Conservation (phyloP, 768 basidiomycete species). For the Leccinum incarnatum region DNA sequence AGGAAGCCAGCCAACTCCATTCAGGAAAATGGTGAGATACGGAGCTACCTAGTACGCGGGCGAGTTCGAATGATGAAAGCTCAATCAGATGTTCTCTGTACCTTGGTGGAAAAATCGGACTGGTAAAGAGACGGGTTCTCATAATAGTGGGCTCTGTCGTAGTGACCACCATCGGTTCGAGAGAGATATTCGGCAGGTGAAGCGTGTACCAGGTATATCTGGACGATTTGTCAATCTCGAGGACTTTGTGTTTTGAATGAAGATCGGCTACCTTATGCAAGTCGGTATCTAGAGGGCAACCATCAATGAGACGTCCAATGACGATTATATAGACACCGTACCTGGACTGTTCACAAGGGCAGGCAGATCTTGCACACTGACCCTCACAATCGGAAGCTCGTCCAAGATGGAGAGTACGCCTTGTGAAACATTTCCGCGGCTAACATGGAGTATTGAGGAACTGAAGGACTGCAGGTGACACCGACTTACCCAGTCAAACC, state of each 20-base stretch:
- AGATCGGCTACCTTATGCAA: slow-evolving; percentile 47
- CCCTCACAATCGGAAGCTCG: slow-evolving; percentile 64
- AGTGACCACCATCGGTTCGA: slow-evolving; percentile 52
- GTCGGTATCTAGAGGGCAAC: slow-evolving; percentile 43
- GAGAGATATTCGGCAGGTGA: slow-evolving; percentile 68
- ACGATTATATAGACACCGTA: slow-evolving; percentile 25
- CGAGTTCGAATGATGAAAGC: not conserved
- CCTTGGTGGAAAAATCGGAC: slow-evolving; percentile 69
- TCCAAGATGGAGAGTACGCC: slow-evolving; percentile 72
- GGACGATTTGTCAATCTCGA: not conserved
- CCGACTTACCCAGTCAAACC: slow-evolving; percentile 73
- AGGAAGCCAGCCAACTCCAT: slow-evolving; percentile 83
- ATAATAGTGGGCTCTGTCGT: slow-evolving; percentile 71
- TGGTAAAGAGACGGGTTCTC: slow-evolving; percentile 59
- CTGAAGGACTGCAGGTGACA: not conserved
- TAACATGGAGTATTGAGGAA: slow-evolving; percentile 25
- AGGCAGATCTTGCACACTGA: slow-evolving; percentile 56
- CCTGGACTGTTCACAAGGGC: slow-evolving; percentile 52
- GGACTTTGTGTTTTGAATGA: not conserved
- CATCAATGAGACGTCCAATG: slow-evolving; percentile 2
- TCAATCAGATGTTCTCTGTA: slow-evolving; percentile 24
- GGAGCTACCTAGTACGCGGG: slow-evolving; percentile 64
- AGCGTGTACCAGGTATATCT: slow-evolving; percentile 79
- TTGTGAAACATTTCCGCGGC: slow-evolving; percentile 78
- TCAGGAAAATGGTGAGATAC: slow-evolving; percentile 79